Percentiles rank a stretch among this genome's conserved stretches.
Evolutionary conservation across 208 protist genomes (phyloP).

Genomic region (Crithidia mellificae): DNA sequence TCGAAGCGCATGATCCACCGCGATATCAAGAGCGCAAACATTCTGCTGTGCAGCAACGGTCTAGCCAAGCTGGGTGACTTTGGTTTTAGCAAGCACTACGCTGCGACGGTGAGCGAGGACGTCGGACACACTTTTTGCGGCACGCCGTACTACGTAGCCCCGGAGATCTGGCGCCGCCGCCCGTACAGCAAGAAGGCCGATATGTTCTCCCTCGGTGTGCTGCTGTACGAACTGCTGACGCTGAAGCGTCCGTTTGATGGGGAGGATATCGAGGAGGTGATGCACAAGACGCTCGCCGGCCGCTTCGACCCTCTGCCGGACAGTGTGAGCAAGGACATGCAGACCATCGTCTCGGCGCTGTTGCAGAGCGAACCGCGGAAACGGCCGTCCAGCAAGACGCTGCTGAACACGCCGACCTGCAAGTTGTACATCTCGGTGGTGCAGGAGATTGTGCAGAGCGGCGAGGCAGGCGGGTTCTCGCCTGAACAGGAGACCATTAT

Average conservation of each 20-base stretch:
- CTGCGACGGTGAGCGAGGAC: constrained; percentile 49
- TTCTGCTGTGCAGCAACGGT: constrained; percentile 78
- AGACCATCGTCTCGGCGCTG: constrained; percentile 57
- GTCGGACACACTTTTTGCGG: constrained; percentile 72
- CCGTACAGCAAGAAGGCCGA: constrained; percentile 94
- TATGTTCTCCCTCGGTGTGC: constrained; percentile 89
- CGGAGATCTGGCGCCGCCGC: constrained; percentile 90
- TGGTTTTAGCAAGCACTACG: constrained; percentile 73
- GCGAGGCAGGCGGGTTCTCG: constrained; percentile 42
- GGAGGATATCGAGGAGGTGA: constrained; percentile 74
- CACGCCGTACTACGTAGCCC: constrained; percentile 92
- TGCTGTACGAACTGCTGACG: constrained; percentile 88
- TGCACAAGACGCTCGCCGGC: constrained; percentile 66
- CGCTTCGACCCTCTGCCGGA: constrained; percentile 54
- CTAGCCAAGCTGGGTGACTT: constrained; percentile 89
- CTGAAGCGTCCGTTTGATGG: constrained; percentile 81
- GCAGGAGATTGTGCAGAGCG: constrained; percentile 75
- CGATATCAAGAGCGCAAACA: constrained; percentile 88
- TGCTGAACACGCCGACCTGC: constrained; percentile 73
- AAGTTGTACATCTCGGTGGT: constrained; percentile 74
- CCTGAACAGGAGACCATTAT: constrained; percentile 42
- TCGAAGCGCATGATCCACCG: constrained; percentile 83
- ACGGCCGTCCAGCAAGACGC: constrained; percentile 62
- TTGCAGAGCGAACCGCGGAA: constrained; percentile 49
- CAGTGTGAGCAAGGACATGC: constrained; percentile 61